Conservation (phyloP, 2,329 filamentous ascomycete species). For the Cryphonectria nitschkei region DNA sequence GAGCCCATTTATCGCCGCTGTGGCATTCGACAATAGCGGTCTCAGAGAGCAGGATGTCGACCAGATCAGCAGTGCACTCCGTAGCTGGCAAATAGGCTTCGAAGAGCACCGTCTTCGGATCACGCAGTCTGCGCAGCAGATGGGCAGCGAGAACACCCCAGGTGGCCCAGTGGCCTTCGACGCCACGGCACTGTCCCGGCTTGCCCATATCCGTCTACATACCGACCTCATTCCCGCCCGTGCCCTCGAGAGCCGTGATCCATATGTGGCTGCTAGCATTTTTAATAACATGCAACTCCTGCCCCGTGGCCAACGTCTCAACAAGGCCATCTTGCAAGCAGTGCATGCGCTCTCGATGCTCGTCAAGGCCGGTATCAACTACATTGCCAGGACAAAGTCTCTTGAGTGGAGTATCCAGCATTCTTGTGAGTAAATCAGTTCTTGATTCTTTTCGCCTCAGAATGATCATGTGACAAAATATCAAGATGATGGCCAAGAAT, state of each 20-base stretch:
- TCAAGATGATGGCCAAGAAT: neutral
- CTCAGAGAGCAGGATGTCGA: conserved; percentile 60
- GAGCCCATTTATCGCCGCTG: conserved; percentile 41
- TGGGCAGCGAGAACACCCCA: conserved; percentile 53
- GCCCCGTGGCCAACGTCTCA: conserved; percentile 61
- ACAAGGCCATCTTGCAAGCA: conserved; percentile 67
- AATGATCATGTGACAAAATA: neutral
- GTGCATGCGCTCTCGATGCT: conserved; percentile 70
- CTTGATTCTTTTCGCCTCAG: neutral
- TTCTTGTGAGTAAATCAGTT: conserved; percentile 50
- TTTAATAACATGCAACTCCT: conserved; percentile 63
- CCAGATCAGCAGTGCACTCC: conserved; percentile 57
- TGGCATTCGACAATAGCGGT: conserved; percentile 55
- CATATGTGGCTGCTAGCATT: conserved; percentile 62
- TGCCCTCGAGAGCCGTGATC: conserved; percentile 67
- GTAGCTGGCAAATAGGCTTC: conserved; percentile 62
- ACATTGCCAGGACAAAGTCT: conserved; percentile 63
- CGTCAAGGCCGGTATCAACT: conserved; percentile 65
- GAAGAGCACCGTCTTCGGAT: conserved; percentile 57
- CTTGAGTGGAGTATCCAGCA: conserved; percentile 67
- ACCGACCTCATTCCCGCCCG: conserved; percentile 66
- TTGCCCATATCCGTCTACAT: conserved; percentile 68
- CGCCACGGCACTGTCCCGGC: conserved; percentile 62
- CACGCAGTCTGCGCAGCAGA: conserved; percentile 51
- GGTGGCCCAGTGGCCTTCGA: conserved; percentile 69